Evolutionary conservation across 2,329 filamentous ascomycete species (phyloP).

Genomic region (Epichloe gansuensis): DNA sequence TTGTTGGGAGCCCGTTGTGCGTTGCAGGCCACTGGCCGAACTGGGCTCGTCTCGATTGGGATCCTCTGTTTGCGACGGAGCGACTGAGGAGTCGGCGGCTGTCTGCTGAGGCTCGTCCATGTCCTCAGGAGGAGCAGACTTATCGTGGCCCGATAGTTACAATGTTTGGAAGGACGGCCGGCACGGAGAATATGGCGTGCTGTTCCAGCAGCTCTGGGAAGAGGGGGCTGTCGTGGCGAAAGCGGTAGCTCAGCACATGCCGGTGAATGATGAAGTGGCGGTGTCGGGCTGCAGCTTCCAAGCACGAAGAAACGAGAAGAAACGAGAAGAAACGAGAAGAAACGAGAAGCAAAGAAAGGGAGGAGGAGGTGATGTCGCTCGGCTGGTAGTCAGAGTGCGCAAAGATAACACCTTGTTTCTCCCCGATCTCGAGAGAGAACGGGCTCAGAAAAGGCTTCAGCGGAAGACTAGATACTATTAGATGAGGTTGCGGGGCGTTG

Average conservation of each 20-base stretch:
- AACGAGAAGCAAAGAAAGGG: not conserved
- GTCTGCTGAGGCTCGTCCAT: slow-evolving; percentile 4
- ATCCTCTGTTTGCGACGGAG: not conserved
- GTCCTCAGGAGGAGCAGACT: not conserved
- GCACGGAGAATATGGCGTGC: not conserved
- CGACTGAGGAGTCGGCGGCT: not conserved
- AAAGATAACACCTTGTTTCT: not conserved
- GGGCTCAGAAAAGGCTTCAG: not conserved
- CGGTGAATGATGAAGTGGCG: slow-evolving; percentile 5
- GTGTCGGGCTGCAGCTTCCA: not conserved
- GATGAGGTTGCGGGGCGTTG: not conserved
- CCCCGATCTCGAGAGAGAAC: not conserved
- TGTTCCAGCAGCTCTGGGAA: not conserved
- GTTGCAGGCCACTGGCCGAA: not conserved
- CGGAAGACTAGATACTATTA: not conserved
- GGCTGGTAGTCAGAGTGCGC: not conserved
- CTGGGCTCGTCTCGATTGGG: not conserved
- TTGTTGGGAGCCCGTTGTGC: not conserved
- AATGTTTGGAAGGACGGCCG: not conserved
- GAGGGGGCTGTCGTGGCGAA: slow-evolving; percentile 3
- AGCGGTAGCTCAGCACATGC: slow-evolving; percentile 2
- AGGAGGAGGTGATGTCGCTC: not conserved
- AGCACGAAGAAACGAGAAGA: not conserved
- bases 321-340: not conserved
- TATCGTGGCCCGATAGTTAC: slow-evolving; percentile 5